Percentiles rank a stretch among this genome's conserved stretches.
Evolutionary conservation across 352 stramenopile genomes (phyloP).

Genomic region (Aphanomyces cochlioides): DNA sequence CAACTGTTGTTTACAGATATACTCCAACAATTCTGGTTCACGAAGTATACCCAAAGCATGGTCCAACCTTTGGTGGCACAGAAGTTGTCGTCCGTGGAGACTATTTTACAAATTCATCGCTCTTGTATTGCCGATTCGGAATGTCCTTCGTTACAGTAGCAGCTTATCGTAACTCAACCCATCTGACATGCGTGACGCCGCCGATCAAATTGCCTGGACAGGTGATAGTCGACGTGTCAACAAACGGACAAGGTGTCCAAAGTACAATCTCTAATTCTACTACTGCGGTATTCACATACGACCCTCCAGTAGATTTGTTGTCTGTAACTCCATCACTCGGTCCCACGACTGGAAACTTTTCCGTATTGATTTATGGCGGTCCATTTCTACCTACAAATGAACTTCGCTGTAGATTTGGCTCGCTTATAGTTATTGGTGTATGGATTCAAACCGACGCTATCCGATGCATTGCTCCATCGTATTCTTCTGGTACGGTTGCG

Average conservation of each 20-base stretch:
- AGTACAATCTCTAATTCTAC: constrained; percentile 43
- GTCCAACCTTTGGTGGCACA: constrained; percentile 55
- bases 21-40: constrained; percentile 39
- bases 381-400: constrained; percentile 68
- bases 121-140: constrained; percentile 59
- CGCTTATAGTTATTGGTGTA: constrained; percentile 51
- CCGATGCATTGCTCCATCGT: constrained; percentile 57
- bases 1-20: constrained; percentile 44
- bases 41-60: constrained; percentile 40
- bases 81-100: constrained; percentile 41
- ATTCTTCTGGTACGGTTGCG: constrained; percentile 60
- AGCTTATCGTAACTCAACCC: constrained; percentile 60
- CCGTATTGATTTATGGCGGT: constrained; percentile 75
- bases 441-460: constrained; percentile 73
- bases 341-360: constrained; percentile 81
- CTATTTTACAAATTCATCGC: constrained; percentile 30
- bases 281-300: constrained; percentile 72
- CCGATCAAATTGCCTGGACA: constrained; percentile 36
- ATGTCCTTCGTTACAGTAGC: constrained; percentile 39
- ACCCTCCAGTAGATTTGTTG: constrained; percentile 55
- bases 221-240: constrained; percentile 58
- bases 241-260: constrained; percentile 44
- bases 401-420: constrained; percentile 85
- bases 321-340: constrained; percentile 76
- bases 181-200: constrained; percentile 70